These are phyloP conservation scores for Yamadazyma friedrichii DNA, from an alignment of 1,139 yeast genomes.

Conservation along the genomic window DNA sequence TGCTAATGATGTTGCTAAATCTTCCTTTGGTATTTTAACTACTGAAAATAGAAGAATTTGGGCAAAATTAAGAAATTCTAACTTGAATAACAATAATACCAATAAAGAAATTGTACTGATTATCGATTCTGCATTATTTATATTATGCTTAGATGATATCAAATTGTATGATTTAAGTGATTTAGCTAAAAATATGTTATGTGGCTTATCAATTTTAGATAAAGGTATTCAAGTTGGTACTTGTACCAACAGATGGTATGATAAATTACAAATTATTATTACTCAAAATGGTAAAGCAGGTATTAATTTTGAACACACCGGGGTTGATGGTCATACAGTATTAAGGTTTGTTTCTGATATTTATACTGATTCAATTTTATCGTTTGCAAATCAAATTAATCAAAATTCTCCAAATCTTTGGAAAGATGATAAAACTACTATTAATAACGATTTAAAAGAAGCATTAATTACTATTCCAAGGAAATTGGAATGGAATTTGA, in stretches of 20 bases:
- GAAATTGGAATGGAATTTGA: conserved; percentile 85
- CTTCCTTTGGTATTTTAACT: conserved; percentile 85
- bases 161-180: conserved; percentile 65
- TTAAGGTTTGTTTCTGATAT: conserved; percentile 85
- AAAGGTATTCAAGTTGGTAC: conserved; percentile 91
- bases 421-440: conserved; percentile 29
- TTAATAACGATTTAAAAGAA: conserved; percentile 14
- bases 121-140: conserved; percentile 77
- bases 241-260: conserved; percentile 94
- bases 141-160: conserved; percentile 79
- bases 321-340: conserved; percentile 95
- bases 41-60: conserved; percentile 85
- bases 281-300: conserved; percentile 95
- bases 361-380: conserved; percentile 83
- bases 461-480: conserved; percentile 68
- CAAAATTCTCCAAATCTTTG: conserved; percentile 79
- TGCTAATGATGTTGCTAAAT: conserved; percentile 67
- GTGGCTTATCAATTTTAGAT: conserved; percentile 78
- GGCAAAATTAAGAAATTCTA: conserved; percentile 68
- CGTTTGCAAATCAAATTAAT: conserved; percentile 83
- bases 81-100: conserved; percentile 40
- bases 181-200: conserved; percentile 77
- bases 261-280: conserved; percentile 82
- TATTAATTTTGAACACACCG: conserved; percentile 91
- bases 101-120: conserved; percentile 72